Conservation (phyloP, 2,329 filamentous ascomycete species). For the Dactylellina haptotyla region DNA sequence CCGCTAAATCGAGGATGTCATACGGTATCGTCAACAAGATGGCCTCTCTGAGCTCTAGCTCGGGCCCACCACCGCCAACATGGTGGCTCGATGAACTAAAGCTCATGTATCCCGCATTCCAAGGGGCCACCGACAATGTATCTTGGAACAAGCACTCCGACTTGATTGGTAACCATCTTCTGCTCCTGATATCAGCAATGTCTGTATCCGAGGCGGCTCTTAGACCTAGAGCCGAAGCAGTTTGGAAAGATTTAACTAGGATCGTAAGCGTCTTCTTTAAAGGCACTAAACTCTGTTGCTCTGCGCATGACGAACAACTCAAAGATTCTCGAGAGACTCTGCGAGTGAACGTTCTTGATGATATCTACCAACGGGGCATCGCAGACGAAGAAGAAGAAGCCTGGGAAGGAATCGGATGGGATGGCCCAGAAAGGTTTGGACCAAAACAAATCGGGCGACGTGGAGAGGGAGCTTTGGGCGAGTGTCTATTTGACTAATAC, state of each 20-base stretch:
- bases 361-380: conserved; percentile 45
- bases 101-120: conserved; percentile 51
- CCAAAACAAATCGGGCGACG: conserved; percentile 39
- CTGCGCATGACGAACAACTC: conserved; percentile 26
- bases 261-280: conserved; percentile 46
- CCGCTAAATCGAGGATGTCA: conserved; percentile 38
- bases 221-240: conserved; percentile 27
- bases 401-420: conserved; percentile 46
- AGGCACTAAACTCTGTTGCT: conserved; percentile 43
- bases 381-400: conserved; percentile 44
- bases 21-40: conserved; percentile 45
- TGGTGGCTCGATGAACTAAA: conserved; percentile 52
- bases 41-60: conserved; percentile 9
- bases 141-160: conserved; percentile 43
- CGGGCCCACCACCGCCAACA: conserved; percentile 22
- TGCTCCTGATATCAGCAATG: conserved; percentile 44
- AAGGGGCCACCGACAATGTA: conserved; percentile 22
- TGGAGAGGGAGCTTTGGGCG: conserved; percentile 38
- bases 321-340: conserved; percentile 31
- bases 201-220: conserved; percentile 31
- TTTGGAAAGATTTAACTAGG: conserved; percentile 45
- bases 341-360: conserved; percentile 39
- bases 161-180: conserved; percentile 46
- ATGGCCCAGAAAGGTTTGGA: conserved; percentile 43
- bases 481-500: conserved; percentile 49